phyloP scores from a whole-genome alignment of 2,329 filamentous ascomycete species.

The Colletotrichum neosansevieriae region DNA sequence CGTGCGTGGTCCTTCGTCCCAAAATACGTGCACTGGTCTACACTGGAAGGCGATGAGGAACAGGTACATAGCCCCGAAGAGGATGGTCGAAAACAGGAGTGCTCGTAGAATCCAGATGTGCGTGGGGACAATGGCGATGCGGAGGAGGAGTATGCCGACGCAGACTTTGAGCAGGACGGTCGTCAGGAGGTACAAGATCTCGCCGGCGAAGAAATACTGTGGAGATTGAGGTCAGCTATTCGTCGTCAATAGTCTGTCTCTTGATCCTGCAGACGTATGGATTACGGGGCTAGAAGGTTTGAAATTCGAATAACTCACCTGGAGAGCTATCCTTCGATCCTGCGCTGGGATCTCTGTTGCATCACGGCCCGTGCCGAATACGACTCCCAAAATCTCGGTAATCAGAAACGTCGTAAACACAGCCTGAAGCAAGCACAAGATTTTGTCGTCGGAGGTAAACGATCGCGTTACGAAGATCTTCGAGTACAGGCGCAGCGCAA shows the following conservation, averaged over 20 bases:
- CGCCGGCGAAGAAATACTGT: conserved; percentile 53
- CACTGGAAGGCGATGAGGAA: conserved; percentile 56
- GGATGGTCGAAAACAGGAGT: conserved; percentile 50
- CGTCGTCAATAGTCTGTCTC: too few species aligned
- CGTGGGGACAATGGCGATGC: conserved; percentile 51
- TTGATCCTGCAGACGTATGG: too few species aligned
- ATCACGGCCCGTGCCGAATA: conserved; percentile 45
- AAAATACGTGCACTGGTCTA: conserved; percentile 52
- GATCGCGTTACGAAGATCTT: conserved; percentile 47
- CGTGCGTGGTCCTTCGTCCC: conserved; percentile 46
- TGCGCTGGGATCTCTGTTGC: conserved; percentile 35
- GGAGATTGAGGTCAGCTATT: not conserved
- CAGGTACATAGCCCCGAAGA: conserved; percentile 53
- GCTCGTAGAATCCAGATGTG: conserved; percentile 52
- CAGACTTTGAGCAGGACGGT: conserved; percentile 50
- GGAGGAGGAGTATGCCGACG: conserved; percentile 55
- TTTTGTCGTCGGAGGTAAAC: conserved; percentile 48
- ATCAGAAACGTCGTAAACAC: conserved; percentile 42
- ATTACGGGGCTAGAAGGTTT: not conserved
- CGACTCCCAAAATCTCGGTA: conserved; percentile 41
- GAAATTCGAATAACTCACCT: conserved; percentile 41
- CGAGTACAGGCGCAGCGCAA: conserved; percentile 46
- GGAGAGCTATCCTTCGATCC: conserved; percentile 45
- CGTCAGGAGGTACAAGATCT: conserved; percentile 52
- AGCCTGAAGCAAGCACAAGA: conserved; percentile 46